A percentile compares a stretch with the other conserved stretches of the same genome.
These are phyloP conservation scores for Cystobasidium sp. DNA, from an alignment of 1,284 basidiomycete genomes.

Conservation along the genomic window DNA sequence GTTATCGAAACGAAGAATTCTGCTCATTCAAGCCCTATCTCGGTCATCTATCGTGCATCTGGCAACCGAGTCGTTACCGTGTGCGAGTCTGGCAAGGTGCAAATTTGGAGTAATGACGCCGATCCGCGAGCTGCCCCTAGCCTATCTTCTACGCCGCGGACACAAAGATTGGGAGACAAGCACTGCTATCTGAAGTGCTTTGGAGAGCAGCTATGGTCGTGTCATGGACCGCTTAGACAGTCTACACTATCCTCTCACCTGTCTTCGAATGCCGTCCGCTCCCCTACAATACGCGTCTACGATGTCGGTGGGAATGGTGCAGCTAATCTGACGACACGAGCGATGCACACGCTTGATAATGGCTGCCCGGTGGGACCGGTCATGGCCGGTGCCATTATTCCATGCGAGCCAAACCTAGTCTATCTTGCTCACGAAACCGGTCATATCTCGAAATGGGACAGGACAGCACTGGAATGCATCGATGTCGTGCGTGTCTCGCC, in stretches of 20 bases:
- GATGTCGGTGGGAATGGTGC: conserved; percentile 61
- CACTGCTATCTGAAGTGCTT: conserved; percentile 76
- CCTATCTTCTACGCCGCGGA: conserved; percentile 61
- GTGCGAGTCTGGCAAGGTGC: conserved; percentile 80
- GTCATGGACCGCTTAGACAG: conserved; percentile 58
- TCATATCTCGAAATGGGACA: conserved; percentile 75
- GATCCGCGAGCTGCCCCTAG: conserved; percentile 54
- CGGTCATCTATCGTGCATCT: conserved; percentile 70
- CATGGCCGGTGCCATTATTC: conserved; percentile 76
- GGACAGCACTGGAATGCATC: conserved; percentile 60
- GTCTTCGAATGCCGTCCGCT: conserved; percentile 59
- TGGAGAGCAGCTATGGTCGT: conserved; percentile 77
- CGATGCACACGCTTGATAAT: conserved; percentile 50
- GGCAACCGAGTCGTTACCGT: conserved; percentile 72
- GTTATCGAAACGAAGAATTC: conserved; percentile 66
- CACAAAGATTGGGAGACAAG: conserved; percentile 76
- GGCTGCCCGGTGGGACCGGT: conserved; percentile 68
- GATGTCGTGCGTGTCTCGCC: conserved; percentile 69
- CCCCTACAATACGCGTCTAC: conserved; percentile 75
- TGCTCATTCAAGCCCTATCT: conserved; percentile 70
- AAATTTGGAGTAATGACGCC: conserved; percentile 63
- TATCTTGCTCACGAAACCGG: conserved; percentile 96
- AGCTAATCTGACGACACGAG: conserved; percentile 47
- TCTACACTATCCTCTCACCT: conserved; percentile 58
- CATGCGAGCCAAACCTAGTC: conserved; percentile 68